phyloP scores from a whole-genome alignment of 1,139 yeast species.

The Suhomyces wounanorum region DNA sequence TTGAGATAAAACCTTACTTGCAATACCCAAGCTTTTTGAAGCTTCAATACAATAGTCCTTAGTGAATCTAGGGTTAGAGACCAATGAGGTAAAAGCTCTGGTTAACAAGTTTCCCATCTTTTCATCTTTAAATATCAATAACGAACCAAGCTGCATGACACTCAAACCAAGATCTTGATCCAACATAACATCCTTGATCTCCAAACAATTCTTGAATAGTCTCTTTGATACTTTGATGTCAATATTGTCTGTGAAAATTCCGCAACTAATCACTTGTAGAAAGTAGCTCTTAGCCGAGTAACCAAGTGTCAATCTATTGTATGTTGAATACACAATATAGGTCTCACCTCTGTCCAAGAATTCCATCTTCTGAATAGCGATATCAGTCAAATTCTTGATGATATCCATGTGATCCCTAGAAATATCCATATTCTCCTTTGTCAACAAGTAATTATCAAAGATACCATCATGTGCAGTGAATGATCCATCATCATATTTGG shows the following conservation, averaged over 20 bases:
- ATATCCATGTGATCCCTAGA: constrained; percentile 19
- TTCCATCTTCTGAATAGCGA: constrained; percentile 44
- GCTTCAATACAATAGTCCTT: constrained; percentile 33
- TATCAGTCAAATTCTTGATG: constrained; percentile 33
- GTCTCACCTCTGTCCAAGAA: constrained; percentile 49
- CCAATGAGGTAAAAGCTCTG: constrained; percentile 51
- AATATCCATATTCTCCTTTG: constrained; percentile 15
- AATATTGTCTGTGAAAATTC: constrained; percentile 43
- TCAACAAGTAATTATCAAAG: constrained; percentile 8
- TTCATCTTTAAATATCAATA: constrained; percentile 51
- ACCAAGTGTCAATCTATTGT: constrained; percentile 41
- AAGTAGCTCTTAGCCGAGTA: constrained; percentile 43
- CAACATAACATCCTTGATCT: constrained; percentile 45
- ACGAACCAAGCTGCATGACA: constrained; percentile 56
- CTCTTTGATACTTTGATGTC: constrained; percentile 35
- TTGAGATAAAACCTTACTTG: constrained; percentile 57
- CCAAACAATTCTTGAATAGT: constrained; percentile 41
- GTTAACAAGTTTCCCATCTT: constrained; percentile 49
- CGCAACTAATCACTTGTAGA: constrained; percentile 47
- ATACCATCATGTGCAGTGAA: constrained; percentile 5
- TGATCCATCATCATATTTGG: constrained; percentile 22
- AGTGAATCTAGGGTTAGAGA: constrained; percentile 44
- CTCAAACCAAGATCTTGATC: constrained; percentile 50
- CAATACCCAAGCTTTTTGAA: constrained; percentile 45
- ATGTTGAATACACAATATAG: constrained; percentile 46